Percentiles rank a stretch among this genome's conserved stretches.
Evolutionary conservation across 768 basidiomycete species (phyloP).

Genomic region (Lactarius deliciosus): DNA sequence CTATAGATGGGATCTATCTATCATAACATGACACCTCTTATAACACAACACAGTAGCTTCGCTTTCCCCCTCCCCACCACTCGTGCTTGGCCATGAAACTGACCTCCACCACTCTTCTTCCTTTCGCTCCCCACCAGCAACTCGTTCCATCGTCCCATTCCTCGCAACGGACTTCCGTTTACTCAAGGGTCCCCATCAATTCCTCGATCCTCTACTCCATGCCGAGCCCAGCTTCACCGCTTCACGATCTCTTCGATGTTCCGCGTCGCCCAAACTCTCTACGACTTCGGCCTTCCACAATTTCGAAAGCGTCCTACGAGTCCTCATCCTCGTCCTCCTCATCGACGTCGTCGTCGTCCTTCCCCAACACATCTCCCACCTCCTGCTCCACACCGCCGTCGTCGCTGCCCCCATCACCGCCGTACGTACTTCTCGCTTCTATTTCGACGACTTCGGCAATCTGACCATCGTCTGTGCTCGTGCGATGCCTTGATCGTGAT

Average conservation of each 20-base stretch:
- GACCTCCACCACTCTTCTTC: constrained; percentile 20
- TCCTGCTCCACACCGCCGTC: constrained; percentile 19
- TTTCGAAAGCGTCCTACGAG: constrained; percentile 24
- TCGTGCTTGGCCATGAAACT: constrained; percentile 7
- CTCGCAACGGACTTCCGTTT: not conserved
- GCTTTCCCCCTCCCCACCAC: not conserved
- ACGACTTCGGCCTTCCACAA: constrained; percentile 23
- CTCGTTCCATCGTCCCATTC: not conserved
- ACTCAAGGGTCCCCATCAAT: constrained; percentile 15
- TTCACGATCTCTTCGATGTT: not conserved
- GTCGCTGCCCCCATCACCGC: constrained; percentile 24
- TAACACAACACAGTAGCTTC: not conserved
- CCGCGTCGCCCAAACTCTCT: constrained; percentile 16
- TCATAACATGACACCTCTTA: not conserved
- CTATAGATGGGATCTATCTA: constrained; percentile 3
- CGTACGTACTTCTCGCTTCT: constrained; percentile 11
- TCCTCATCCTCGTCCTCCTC: constrained; percentile 22
- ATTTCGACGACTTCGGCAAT: not conserved
- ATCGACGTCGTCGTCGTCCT: constrained; percentile 10
- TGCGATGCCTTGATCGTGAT: constrained; percentile 20
- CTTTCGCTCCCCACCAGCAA: constrained; percentile 22
- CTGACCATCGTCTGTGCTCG: constrained; percentile 2
- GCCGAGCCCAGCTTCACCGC: not conserved
- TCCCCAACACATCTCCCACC: constrained; percentile 14
- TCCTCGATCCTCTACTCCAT: constrained; percentile 10